Percentiles rank a stretch among this genome's conserved stretches.
These are phyloP conservation scores for Globisporangium parvum DNA, from an alignment of 352 stramenopile genomes.

Conservation along the genomic window DNA sequence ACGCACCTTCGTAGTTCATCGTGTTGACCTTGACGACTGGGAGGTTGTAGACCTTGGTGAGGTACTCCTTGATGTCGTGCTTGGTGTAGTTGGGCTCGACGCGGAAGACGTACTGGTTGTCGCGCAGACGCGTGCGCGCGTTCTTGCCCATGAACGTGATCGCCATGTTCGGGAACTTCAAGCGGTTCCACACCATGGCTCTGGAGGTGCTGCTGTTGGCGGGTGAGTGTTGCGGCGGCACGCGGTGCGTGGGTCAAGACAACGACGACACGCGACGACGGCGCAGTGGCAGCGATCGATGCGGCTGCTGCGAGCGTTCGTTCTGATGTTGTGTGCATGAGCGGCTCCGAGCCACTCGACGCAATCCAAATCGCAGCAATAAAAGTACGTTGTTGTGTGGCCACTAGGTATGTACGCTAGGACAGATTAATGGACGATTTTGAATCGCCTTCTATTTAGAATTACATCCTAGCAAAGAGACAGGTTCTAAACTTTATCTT, in stretches of 20 bases:
- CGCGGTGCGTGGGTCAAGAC: not conserved
- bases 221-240: not conserved
- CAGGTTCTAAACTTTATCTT: too few species aligned
- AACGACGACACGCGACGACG: not conserved
- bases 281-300: too few species aligned
- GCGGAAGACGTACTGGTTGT: conserved; percentile 90
- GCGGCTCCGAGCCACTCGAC: not conserved
- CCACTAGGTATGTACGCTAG: too few species aligned
- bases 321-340: not conserved
- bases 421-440: not conserved
- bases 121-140: conserved; percentile 55
- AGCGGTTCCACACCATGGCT: conserved; percentile 76
- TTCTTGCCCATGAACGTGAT: conserved; percentile 87
- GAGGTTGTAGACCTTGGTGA: conserved; percentile 95
- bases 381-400: too few species aligned
- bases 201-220: conserved; percentile 10
- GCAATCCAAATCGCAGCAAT: not conserved
- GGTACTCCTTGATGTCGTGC: conserved; percentile 96
- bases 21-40: conserved; percentile 93
- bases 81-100: conserved; percentile 95
- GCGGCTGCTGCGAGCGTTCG: too few species aligned
- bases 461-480: too few species aligned
- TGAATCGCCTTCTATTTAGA: not conserved
- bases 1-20: conserved; percentile 91
- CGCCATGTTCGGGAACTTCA: conserved; percentile 87